Percentiles rank a stretch among this genome's conserved stretches.
Evolutionary conservation across 163 green algal species (phyloP).

Genomic region (Scenedesmus sp.): DNA sequence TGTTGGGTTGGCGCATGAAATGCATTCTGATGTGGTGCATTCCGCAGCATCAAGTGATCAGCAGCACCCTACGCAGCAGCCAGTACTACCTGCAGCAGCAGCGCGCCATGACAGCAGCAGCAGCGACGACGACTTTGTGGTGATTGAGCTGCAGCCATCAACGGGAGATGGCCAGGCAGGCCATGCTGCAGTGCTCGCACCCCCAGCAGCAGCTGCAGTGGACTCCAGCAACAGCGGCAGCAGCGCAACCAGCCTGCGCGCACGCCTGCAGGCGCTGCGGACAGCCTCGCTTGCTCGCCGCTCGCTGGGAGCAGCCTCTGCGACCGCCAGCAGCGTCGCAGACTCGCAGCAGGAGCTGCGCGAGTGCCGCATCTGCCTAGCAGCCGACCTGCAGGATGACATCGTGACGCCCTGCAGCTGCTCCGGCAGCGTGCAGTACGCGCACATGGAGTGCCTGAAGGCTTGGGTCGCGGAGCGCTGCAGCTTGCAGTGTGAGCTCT

Average conservation of each 20-base stretch:
- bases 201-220: neutral
- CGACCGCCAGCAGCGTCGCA: neutral
- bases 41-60: neutral
- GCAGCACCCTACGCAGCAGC: neutral
- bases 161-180: neutral
- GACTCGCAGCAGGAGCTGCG: neutral
- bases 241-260: neutral
- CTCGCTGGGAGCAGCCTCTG: neutral
- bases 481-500: slow-evolving; percentile 38
- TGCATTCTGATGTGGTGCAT: neutral
- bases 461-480: slow-evolving; percentile 33
- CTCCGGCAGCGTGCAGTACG: slow-evolving; percentile 32
- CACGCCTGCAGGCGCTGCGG: neutral
- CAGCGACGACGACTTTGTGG: neutral
- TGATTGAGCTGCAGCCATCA: neutral
- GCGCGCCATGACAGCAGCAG: neutral
- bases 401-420: slow-evolving; percentile 35
- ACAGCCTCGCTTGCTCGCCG: neutral
- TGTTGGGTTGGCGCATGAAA: neutral
- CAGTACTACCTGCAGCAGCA: neutral
- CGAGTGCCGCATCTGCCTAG: slow-evolving; percentile 33
- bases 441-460: slow-evolving; percentile 42
- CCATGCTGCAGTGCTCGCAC: neutral
- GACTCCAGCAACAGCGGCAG: neutral
- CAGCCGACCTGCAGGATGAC: slow-evolving; percentile 11